Evolutionary conservation across 2,329 filamentous ascomycete genomes (phyloP).

Genomic region (Venturia asperata): DNA sequence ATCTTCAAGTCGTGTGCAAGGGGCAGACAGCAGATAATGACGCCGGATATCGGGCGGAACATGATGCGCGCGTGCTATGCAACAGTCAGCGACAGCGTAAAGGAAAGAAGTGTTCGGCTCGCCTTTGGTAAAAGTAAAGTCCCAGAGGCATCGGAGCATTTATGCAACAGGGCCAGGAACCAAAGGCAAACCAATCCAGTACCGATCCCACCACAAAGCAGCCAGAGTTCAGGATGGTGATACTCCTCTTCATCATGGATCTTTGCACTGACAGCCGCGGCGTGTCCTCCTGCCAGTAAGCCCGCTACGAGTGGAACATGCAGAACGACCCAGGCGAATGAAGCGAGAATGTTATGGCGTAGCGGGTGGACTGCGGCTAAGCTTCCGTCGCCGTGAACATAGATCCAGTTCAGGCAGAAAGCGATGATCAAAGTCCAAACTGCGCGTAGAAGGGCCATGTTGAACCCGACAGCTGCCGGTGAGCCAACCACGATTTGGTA

Average conservation of each 20-base stretch:
- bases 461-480: slow-evolving; percentile 41
- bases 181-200: slow-evolving; percentile 14
- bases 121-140: slow-evolving; percentile 14
- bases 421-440: slow-evolving; percentile 45
- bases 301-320: slow-evolving; percentile 14
- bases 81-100: not conserved
- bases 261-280: slow-evolving; percentile 8
- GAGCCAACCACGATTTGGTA: slow-evolving; percentile 44
- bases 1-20: slow-evolving; percentile 17
- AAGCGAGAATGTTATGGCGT: slow-evolving; percentile 4
- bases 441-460: slow-evolving; percentile 38
- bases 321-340: slow-evolving; percentile 12
- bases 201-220: slow-evolving; percentile 13
- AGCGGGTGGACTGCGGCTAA: slow-evolving; percentile 8
- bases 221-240: slow-evolving; percentile 12
- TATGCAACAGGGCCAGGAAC: slow-evolving; percentile 5
- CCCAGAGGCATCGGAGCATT: slow-evolving; percentile 12
- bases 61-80: slow-evolving; percentile 1
- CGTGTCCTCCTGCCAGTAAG: slow-evolving; percentile 16
- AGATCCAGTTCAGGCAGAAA: slow-evolving; percentile 47
- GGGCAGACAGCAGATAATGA: slow-evolving; percentile 14
- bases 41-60: slow-evolving; percentile 7
- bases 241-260: slow-evolving; percentile 12
- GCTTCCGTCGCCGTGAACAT: slow-evolving; percentile 41
- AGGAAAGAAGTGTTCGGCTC: too few relatives aligned